A percentile compares a stretch with the other conserved stretches of the same genome.
phyloP scores from a whole-genome alignment of 257 asterid genomes.

The Ilex aquifolium region DNA sequence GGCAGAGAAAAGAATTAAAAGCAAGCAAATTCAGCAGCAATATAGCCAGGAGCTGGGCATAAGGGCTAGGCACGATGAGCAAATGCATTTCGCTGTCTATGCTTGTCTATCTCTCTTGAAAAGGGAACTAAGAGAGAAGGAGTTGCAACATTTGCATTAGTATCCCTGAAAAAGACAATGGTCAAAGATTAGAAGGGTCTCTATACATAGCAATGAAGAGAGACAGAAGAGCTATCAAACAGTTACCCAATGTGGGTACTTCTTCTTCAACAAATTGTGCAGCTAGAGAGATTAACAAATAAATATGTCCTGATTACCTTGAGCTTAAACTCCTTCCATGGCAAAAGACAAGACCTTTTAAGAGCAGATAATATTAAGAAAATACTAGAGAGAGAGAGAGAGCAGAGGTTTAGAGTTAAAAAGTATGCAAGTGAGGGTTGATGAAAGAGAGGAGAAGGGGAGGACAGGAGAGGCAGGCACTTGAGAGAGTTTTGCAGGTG shows the following conservation, averaged over 20 bases:
- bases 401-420: not conserved
- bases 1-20: slow-evolving; percentile 3
- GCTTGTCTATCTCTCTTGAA: slow-evolving; percentile 23
- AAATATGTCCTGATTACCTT: slow-evolving; percentile 6
- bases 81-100: slow-evolving; percentile 9
- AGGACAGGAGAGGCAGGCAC: slow-evolving; percentile 1
- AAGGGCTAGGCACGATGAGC: slow-evolving; percentile 2
- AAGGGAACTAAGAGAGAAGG: slow-evolving; percentile 16
- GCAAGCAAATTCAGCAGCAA: not conserved
- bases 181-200: slow-evolving; percentile 13
- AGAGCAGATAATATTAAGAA: slow-evolving; percentile 10
- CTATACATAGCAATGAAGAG: too few species aligned
- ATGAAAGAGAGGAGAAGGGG: slow-evolving; percentile 13
- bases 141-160: slow-evolving; percentile 15
- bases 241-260: not conserved
- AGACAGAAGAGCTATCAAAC: too few species aligned
- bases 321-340: slow-evolving; percentile 2
- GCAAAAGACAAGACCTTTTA: slow-evolving; percentile 4
- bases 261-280: slow-evolving; percentile 2
- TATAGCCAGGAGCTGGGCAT: not conserved
- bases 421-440: not conserved
- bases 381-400: not conserved
- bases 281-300: slow-evolving; percentile 7
- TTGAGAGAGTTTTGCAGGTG: slow-evolving; percentile 39
- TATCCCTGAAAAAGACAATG: slow-evolving; percentile 25